Evolutionary conservation across 441 rosid species (phyloP).

Genomic region (Macaranga tanarius): DNA sequence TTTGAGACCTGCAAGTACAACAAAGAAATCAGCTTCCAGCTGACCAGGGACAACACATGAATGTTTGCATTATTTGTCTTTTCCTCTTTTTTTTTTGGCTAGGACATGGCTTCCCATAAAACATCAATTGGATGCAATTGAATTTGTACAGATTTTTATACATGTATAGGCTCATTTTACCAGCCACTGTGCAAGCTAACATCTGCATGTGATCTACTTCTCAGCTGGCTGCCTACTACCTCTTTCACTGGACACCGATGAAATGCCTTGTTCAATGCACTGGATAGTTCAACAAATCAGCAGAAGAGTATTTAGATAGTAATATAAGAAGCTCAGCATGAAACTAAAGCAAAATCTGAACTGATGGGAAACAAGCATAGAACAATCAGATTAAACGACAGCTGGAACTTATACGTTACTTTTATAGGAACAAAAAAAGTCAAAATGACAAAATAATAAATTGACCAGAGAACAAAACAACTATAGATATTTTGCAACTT

Average conservation of each 20-base stretch:
- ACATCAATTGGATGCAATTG: background rate
- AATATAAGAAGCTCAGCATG: constrained; percentile 11
- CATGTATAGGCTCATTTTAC: constrained; percentile 23
- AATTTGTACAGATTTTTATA: background rate
- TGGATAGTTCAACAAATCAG: constrained; percentile 26
- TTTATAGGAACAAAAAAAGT: background rate
- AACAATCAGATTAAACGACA: background rate
- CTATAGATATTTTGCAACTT: too few relatives aligned
- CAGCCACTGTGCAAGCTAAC: constrained; percentile 28
- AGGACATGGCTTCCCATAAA: background rate
- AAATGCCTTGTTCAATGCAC: constrained; percentile 73
- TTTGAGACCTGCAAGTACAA: constrained; percentile 5
- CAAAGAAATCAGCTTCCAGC: constrained; percentile 4
- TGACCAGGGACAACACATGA: background rate
- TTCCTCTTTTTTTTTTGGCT: background rate
- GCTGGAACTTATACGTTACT: background rate
- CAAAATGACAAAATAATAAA: background rate
- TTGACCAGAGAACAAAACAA: background rate
- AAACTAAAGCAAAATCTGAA: constrained; percentile 15
- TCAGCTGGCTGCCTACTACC: constrained; percentile 24
- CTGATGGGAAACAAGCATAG: constrained; percentile 1
- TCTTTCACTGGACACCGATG: constrained; percentile 39
- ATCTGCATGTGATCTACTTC: constrained; percentile 30
- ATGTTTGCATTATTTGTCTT: background rate
- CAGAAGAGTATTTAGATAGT: background rate